phyloP scores from a whole-genome alignment of 768 basidiomycete species.

The Collybia sp. region DNA sequence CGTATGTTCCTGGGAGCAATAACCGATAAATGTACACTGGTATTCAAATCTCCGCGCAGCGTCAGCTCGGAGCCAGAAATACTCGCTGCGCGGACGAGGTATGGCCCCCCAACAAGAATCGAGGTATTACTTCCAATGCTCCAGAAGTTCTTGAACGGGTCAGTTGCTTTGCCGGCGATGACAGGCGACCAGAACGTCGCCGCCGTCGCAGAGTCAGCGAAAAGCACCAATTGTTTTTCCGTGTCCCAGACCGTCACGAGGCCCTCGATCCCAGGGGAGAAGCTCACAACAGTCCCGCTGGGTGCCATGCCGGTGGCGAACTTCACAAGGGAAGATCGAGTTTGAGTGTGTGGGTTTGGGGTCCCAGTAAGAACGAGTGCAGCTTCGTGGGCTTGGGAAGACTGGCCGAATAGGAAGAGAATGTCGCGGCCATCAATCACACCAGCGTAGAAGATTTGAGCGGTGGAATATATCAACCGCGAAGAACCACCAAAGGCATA shows the following conservation, averaged over 20 bases:
- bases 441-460: conserved; percentile 66
- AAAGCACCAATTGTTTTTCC: conserved; percentile 61
- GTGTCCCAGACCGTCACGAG: conserved; percentile 66
- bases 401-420: conserved; percentile 57
- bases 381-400: conserved; percentile 50
- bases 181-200: conserved; percentile 76
- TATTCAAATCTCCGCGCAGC: conserved; percentile 66
- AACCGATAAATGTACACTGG: conserved; percentile 51
- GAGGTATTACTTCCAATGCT: conserved; percentile 68
- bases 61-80: conserved; percentile 47
- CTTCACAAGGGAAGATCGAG: conserved; percentile 20
- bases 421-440: conserved; percentile 55
- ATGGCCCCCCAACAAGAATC: conserved; percentile 61
- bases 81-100: conserved; percentile 55
- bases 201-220: conserved; percentile 59
- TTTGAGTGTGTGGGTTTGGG: conserved; percentile 28
- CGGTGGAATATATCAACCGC: conserved; percentile 63
- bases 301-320: conserved; percentile 15
- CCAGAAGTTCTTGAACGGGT: conserved; percentile 60
- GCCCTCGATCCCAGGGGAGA: conserved; percentile 54
- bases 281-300: conserved; percentile 38
- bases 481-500: conserved; percentile 63
- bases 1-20: conserved; percentile 52
- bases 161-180: conserved; percentile 34
- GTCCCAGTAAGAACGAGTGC: conserved; percentile 43